A percentile compares a stretch with the other conserved stretches of the same genome.
Evolutionary conservation across 768 basidiomycete species (phyloP).

Genomic region (Termitomyces heimii): DNA sequence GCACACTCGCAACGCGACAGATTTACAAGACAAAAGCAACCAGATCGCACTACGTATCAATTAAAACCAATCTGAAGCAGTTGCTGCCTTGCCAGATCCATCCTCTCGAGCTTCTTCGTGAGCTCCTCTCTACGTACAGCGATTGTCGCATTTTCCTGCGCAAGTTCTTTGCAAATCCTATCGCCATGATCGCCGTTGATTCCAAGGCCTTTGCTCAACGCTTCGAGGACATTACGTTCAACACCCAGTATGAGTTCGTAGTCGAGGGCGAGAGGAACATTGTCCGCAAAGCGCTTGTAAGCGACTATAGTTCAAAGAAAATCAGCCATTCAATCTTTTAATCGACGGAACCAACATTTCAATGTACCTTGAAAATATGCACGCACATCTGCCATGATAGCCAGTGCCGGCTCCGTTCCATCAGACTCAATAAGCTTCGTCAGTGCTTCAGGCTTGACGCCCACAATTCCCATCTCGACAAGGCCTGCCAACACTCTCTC

Average conservation of each 20-base stretch:
- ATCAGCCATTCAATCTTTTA: background rate
- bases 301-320: slow-evolving; percentile 33
- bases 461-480: slow-evolving; percentile 31
- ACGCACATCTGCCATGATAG: slow-evolving; percentile 67
- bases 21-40: background rate
- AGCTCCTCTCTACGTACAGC: slow-evolving; percentile 9
- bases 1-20: background rate
- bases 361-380: slow-evolving; percentile 69
- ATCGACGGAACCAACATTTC: background rate
- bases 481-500: slow-evolving; percentile 29
- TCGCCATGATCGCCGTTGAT: slow-evolving; percentile 43
- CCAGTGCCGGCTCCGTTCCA: slow-evolving; percentile 46
- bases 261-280: slow-evolving; percentile 51
- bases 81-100: slow-evolving; percentile 17
- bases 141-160: slow-evolving; percentile 24
- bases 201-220: slow-evolving; percentile 42
- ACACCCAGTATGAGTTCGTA: slow-evolving; percentile 49
- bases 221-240: slow-evolving; percentile 36
- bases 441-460: slow-evolving; percentile 35
- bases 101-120: slow-evolving; percentile 9
- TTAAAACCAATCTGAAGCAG: slow-evolving; percentile 6
- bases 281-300: slow-evolving; percentile 55
- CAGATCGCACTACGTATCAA: background rate
- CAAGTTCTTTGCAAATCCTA: slow-evolving; percentile 41
- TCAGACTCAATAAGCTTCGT: slow-evolving; percentile 46